Conservation (phyloP, 1,139 yeast species). For the Arxiozyma slooffiae region DNA sequence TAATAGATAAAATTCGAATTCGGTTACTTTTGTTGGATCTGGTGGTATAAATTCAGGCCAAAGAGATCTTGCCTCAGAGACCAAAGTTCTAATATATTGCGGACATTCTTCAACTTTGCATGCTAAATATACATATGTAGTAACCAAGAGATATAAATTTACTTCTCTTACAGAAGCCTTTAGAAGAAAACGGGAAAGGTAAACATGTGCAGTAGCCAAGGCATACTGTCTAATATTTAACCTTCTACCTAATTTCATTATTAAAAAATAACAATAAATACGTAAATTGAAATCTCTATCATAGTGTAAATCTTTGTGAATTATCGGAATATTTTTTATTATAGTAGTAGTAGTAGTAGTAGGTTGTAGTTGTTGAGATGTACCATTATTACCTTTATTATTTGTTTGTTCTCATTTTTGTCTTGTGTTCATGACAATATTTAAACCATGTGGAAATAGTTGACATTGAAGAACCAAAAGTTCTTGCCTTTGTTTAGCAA, state of each 20-base stretch:
- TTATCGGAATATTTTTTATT: slow-evolving; percentile 35
- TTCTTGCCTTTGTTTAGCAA: slow-evolving; percentile 35
- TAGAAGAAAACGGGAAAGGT: slow-evolving; percentile 63
- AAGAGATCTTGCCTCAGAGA: slow-evolving; percentile 73
- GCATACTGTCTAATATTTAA: slow-evolving; percentile 73
- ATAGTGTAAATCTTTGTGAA: slow-evolving; percentile 38
- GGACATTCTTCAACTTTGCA: slow-evolving; percentile 95
- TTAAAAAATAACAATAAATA: slow-evolving; percentile 57
- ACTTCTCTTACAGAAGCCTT: slow-evolving; percentile 69
- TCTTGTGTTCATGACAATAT: slow-evolving; percentile 24
- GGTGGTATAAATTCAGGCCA: slow-evolving; percentile 96
- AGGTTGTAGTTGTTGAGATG: slow-evolving; percentile 5
- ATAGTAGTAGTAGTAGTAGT: slow-evolving; percentile 26
- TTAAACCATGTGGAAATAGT: slow-evolving; percentile 28
- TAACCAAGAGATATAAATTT: slow-evolving; percentile 67
- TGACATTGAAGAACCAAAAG: slow-evolving; percentile 32
- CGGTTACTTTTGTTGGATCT: slow-evolving; percentile 88
- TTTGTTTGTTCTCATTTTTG: slow-evolving; percentile 10
- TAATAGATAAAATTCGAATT: slow-evolving; percentile 84
- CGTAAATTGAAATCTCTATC: slow-evolving; percentile 49
- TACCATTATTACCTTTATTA: not conserved
- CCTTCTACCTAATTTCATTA: slow-evolving; percentile 69
- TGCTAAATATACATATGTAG: slow-evolving; percentile 81
- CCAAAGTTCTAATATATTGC: slow-evolving; percentile 75
- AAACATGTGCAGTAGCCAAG: slow-evolving; percentile 80